phyloP scores from a whole-genome alignment of 192 early-diverging fungal genomes.

The Gaertneriomyces semiglobifer region DNA sequence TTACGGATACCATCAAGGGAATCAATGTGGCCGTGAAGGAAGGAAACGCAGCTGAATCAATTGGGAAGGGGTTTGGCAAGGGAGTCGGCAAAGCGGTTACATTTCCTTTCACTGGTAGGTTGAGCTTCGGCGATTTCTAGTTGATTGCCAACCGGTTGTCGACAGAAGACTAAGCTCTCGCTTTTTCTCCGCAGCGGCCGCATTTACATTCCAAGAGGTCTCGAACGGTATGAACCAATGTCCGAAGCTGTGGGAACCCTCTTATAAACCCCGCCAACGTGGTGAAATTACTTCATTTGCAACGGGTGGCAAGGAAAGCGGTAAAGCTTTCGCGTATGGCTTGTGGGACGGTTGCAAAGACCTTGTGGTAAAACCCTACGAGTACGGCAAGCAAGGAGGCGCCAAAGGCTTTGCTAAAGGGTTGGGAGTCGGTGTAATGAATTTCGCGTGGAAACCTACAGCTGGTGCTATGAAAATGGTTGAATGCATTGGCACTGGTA shows the following conservation, averaged over 20 bases:
- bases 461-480: conserved; percentile 7
- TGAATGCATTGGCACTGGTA: conserved; percentile 2
- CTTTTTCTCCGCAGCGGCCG: not conserved
- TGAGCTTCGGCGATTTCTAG: not conserved
- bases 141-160: not conserved
- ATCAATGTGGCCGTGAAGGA: not conserved
- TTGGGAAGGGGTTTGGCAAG: not conserved
- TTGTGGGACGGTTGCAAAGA: not conserved
- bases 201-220: conserved; percentile 3
- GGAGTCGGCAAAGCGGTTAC: conserved; percentile 5
- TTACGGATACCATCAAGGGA: conserved; percentile 3
- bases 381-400: conserved; percentile 1
- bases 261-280: not conserved
- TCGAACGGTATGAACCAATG: not conserved
- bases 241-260: conserved; percentile 1
- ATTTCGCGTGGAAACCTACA: conserved; percentile 1
- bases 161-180: not conserved
- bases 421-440: not conserved
- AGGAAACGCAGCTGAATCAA: not conserved
- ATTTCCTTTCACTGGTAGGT: conserved; percentile 2
- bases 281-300: not conserved
- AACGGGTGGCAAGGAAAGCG: conserved; percentile 3
- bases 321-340: conserved; percentile 4
- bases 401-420: conserved; percentile 5
- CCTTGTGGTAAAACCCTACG: not conserved